These are phyloP conservation scores for Ilex aquifolium DNA, from an alignment of 257 asterid species.

Conservation along the genomic window DNA sequence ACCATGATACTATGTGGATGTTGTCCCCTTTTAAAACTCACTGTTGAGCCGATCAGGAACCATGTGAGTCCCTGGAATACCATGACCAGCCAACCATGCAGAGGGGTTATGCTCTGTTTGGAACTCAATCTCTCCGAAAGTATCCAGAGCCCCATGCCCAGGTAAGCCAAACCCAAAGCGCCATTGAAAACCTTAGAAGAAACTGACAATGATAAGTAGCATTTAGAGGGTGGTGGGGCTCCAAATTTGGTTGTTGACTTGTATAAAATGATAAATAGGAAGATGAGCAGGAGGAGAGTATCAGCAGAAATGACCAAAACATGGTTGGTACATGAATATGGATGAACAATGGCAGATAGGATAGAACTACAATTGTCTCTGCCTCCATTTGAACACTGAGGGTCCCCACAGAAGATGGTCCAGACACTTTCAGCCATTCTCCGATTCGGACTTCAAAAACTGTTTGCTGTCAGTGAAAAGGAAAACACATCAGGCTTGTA, in stretches of 20 bases:
- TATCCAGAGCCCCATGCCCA: no score
- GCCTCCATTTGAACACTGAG: slow-evolving; percentile 1
- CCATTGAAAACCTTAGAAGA: neutral
- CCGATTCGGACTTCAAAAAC: no score
- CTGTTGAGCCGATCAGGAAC: slow-evolving; percentile 8
- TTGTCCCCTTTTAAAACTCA: no score
- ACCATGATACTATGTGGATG: neutral
- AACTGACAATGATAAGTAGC: slow-evolving; percentile 6
- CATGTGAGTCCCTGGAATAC: slow-evolving; percentile 18
- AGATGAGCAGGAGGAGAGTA: slow-evolving; percentile 5
- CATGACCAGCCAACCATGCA: slow-evolving; percentile 11
- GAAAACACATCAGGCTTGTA: no score
- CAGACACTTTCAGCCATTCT: no score
- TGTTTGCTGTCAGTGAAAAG: no score
- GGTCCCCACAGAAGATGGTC: slow-evolving; percentile 12
- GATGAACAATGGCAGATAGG: slow-evolving; percentile 1
- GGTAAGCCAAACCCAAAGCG: no score
- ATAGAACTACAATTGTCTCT: slow-evolving; percentile 1
- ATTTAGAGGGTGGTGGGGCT: neutral
- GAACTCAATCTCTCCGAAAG: no score
- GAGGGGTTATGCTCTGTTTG: slow-evolving; percentile 6
- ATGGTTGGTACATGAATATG: slow-evolving; percentile 17
- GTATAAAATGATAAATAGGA: neutral
- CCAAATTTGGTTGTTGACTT: neutral
- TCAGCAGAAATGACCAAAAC: slow-evolving; percentile 11